Conservation (phyloP, 805 yeast species). For the Starmerella sp. region DNA sequence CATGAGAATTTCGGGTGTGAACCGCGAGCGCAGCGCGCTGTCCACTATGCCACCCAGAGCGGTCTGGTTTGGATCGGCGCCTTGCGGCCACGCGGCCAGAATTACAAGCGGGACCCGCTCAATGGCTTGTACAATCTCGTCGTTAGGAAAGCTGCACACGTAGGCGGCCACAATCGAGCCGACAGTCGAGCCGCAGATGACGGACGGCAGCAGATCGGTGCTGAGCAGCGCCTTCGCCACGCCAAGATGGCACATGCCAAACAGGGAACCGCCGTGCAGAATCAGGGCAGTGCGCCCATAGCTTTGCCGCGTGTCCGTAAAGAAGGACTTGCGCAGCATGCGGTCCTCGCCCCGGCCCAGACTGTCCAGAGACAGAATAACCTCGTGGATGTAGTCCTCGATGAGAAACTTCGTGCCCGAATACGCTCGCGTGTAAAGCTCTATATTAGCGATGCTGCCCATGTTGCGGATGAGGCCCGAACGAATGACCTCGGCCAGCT, state of each 20-base stretch:
- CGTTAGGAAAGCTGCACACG: conserved; percentile 61
- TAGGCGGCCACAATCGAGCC: conserved; percentile 89
- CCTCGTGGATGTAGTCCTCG: conserved; percentile 75
- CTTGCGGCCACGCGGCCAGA: background rate
- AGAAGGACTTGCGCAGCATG: conserved; percentile 44
- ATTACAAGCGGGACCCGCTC: conserved; percentile 21
- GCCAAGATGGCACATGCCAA: conserved; percentile 89
- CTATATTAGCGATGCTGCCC: conserved; percentile 76
- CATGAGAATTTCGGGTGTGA: conserved; percentile 72
- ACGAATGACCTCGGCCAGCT: conserved; percentile 51
- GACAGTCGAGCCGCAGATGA: conserved; percentile 83
- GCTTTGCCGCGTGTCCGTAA: conserved; percentile 75
- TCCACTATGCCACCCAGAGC: conserved; percentile 45
- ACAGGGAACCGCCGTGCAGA: conserved; percentile 88
- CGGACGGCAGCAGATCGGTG: conserved; percentile 66
- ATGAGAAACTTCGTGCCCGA: conserved; percentile 82
- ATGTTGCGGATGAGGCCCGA: conserved; percentile 81
- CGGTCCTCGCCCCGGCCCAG: conserved; percentile 28
- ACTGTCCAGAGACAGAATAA: conserved; percentile 52
- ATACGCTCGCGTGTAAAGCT: conserved; percentile 68
- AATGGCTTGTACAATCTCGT: conserved; percentile 43
- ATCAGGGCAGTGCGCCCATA: conserved; percentile 85
- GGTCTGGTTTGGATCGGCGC: background rate
- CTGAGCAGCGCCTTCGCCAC: conserved; percentile 74
- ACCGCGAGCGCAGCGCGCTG: conserved; percentile 65